Evolutionary conservation across 805 yeast species (phyloP), one percentile per base, ranked within the genome.

Genomic region (Wickerhamomyces rabaulensis): DNA sequence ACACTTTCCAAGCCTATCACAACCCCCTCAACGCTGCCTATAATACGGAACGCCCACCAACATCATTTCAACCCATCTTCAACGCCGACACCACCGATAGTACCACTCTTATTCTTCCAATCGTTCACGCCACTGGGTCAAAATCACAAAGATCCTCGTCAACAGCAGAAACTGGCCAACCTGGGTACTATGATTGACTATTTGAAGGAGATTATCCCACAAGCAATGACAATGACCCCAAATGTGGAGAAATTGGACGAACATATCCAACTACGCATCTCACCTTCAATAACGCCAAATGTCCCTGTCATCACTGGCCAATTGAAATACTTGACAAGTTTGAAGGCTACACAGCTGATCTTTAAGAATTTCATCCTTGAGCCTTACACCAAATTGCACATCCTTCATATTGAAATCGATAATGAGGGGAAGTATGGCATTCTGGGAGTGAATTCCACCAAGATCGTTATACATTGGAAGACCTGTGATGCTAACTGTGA

Each of bases 221-320:
- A 69, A 40, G 55, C 84, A 19, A 59, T 83, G 9, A 67, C 67
- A 21, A 61, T 60, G 26, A 63, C 78, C 13, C 60, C 83, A 2
- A 75, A 80, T 5, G 61, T 68, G 17, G 61, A 62, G 4, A 57
- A 67, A 13, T 47, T 84, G 6, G 71, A 79, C 33, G 63, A 69
- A 1, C 64, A 75, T 23, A 67, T 85, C 1, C 62, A 69, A 13
- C 64, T 85, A 19, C 62, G 86, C 16, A 62, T 85, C 2, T 70
- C 81, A 39, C 90, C 90, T 0, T 66, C 73, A 1, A 74, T 76
- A 40, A 73, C 71, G 41, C 72, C 79, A 1, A 74, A 73, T 48
- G 52, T 81, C 12, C 90, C 90, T 2, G 62, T 65, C 2, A 61
- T 84, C 21, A 72, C 71, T 41, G 88, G 89, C 0, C 72, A 66